These are phyloP conservation scores for Cladophialophora exuberans DNA, from an alignment of 2,329 filamentous ascomycete genomes.

Conservation along the genomic window DNA sequence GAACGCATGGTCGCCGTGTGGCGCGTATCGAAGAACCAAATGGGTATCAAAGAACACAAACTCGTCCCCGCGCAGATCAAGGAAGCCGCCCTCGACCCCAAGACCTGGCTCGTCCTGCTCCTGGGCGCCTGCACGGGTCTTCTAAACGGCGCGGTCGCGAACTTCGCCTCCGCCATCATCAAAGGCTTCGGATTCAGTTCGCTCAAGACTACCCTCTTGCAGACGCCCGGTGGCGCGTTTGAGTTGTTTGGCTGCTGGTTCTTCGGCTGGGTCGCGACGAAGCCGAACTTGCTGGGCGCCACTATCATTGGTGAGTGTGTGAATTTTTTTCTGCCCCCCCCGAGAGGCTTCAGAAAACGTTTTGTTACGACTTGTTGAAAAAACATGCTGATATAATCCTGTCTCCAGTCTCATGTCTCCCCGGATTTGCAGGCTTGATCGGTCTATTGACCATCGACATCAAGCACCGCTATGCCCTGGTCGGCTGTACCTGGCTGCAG, in stretches of 20 bases:
- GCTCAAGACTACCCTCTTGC: conserved; percentile 40
- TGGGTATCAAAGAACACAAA: conserved; percentile 44
- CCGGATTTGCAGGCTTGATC: conserved; percentile 49
- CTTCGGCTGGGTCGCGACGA: conserved; percentile 26
- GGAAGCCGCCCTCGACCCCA: conserved; percentile 46
- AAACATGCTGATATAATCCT: conserved; percentile 31
- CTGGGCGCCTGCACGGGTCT: conserved; percentile 51
- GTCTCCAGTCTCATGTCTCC: conserved; percentile 33
- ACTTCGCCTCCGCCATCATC: conserved; percentile 53
- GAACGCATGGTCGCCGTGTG: conserved; percentile 46
- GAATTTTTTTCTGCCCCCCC: background rate
- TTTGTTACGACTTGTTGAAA: too few species aligned
- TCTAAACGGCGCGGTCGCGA: conserved; percentile 54
- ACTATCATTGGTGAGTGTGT: conserved; percentile 23
- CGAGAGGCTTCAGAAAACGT: background rate
- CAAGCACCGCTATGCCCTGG: conserved; percentile 52
- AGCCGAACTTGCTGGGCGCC: conserved; percentile 23
- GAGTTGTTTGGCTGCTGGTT: conserved; percentile 34
- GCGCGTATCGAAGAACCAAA: conserved; percentile 47
- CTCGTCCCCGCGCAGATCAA: conserved; percentile 42
- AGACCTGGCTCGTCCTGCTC: conserved; percentile 43
- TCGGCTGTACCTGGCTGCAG: conserved; percentile 59
- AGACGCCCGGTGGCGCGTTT: conserved; percentile 41
- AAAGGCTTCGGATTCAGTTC: conserved; percentile 48
- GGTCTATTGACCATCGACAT: conserved; percentile 54